phyloP scores from a whole-genome alignment of 164 flowering plant genomes.

The Akebia trifoliata region DNA sequence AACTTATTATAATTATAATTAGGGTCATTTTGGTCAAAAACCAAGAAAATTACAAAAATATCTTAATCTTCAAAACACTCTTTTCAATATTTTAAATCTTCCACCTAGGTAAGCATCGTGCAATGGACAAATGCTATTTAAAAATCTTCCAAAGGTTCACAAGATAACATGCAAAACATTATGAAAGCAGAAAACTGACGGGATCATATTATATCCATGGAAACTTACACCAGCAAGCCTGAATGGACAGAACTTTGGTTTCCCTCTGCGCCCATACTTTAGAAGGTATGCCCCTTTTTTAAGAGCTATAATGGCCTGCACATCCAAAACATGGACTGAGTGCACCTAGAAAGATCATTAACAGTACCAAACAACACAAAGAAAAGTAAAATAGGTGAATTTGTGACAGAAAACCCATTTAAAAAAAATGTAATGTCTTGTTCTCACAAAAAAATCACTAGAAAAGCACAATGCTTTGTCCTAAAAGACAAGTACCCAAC shows the following conservation, averaged over 20 bases:
- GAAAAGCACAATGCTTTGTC: too few relatives aligned
- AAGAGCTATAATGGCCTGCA: conserved; percentile 55
- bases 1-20: too few relatives aligned
- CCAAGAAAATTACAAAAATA: too few relatives aligned
- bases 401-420: background rate
- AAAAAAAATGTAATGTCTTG: background rate
- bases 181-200: conserved; percentile 3
- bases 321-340: background rate
- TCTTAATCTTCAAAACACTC: too few relatives aligned
- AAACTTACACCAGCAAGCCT: conserved; percentile 61
- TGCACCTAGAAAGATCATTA: background rate
- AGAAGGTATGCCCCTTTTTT: conserved; percentile 74
- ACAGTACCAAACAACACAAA: background rate
- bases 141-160: background rate
- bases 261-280: conserved; percentile 84
- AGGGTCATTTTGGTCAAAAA: too few relatives aligned
- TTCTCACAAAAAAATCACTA: too few relatives aligned
- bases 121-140: background rate
- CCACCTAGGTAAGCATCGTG: background rate
- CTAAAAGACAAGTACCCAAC: too few relatives aligned
- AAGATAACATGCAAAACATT: background rate
- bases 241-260: conserved; percentile 84
- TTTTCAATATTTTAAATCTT: too few relatives aligned
- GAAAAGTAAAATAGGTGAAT: background rate
- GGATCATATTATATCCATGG: background rate